Conservation (phyloP, 345 rosid species). For the Populus ilicifolia region DNA sequence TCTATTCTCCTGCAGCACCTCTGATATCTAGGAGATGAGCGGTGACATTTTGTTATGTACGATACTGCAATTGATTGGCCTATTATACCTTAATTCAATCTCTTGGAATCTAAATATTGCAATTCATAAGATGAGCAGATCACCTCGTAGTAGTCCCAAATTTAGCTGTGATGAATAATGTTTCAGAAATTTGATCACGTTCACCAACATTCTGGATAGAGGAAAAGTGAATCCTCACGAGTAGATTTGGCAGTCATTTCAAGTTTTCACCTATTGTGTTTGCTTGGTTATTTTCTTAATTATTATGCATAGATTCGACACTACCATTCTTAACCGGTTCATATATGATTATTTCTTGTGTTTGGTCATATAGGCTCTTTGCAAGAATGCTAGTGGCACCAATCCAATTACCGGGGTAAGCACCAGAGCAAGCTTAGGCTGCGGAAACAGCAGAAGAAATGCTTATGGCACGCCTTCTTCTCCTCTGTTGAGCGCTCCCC, state of each 20-base stretch:
- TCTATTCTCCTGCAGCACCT: neutral
- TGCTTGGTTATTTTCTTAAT: too few relatives aligned
- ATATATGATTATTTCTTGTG: neutral
- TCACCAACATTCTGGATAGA: neutral
- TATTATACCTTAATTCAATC: neutral
- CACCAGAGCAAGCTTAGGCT: constrained; percentile 80
- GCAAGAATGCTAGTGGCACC: constrained; percentile 89
- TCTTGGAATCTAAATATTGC: neutral
- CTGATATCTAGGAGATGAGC: neutral
- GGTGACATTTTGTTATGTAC: neutral
- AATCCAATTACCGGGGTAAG: constrained; percentile 77
- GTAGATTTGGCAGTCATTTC: neutral
- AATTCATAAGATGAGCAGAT: neutral
- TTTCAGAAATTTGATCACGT: neutral
- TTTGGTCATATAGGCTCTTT: constrained; percentile 53
- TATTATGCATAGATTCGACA: neutral
- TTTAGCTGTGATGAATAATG: too few relatives aligned
- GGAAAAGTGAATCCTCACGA: neutral
- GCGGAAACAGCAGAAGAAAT: constrained; percentile 76
- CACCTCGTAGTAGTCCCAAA: neutral
- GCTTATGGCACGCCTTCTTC: constrained; percentile 88
- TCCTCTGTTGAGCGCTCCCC: constrained; percentile 80
- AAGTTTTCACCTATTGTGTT: neutral
- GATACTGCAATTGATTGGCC: neutral
- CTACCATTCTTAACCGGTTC: neutral